These are phyloP conservation scores for Xylariomycetidae sp. DNA, from an alignment of 2,329 filamentous ascomycete species.

Conservation along the genomic window DNA sequence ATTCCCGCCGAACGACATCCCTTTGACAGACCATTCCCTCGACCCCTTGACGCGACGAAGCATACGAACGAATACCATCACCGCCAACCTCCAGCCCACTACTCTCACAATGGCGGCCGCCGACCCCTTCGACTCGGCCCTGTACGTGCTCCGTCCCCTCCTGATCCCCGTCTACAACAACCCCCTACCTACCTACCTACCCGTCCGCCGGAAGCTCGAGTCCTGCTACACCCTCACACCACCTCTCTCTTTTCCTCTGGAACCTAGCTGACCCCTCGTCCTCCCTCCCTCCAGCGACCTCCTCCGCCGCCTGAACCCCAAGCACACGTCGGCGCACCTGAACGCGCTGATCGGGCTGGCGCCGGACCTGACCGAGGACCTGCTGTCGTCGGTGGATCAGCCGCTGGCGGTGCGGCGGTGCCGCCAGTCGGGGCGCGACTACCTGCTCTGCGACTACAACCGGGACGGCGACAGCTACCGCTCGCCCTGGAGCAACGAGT, in stretches of 20 bases:
- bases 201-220: too few species aligned
- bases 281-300: slow-evolving; percentile 63
- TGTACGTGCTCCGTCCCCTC: slow-evolving; percentile 45
- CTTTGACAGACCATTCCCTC: too few species aligned
- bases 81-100: background rate
- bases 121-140: slow-evolving; percentile 69
- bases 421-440: slow-evolving; percentile 84
- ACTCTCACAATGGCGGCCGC: slow-evolving; percentile 40
- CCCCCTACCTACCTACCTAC: slow-evolving; percentile 6
- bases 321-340: slow-evolving; percentile 83
- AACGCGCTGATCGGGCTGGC: slow-evolving; percentile 82
- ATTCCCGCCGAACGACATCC: too few species aligned
- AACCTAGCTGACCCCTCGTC: slow-evolving; percentile 2
- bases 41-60: too few species aligned
- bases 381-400: slow-evolving; percentile 95
- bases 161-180: slow-evolving; percentile 5
- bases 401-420: slow-evolving; percentile 83
- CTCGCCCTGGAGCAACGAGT: slow-evolving; percentile 98
- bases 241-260: background rate
- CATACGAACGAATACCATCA: background rate
- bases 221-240: too few species aligned
- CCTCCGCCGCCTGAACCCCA: slow-evolving; percentile 93
- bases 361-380: slow-evolving; percentile 91
- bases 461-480: slow-evolving; percentile 97
- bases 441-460: slow-evolving; percentile 99